Evolutionary conservation across 2,329 filamentous ascomycete genomes (phyloP), one percentile per base, ranked within the genome.

Genomic region (Davidsoniella neocaledoniae): DNA sequence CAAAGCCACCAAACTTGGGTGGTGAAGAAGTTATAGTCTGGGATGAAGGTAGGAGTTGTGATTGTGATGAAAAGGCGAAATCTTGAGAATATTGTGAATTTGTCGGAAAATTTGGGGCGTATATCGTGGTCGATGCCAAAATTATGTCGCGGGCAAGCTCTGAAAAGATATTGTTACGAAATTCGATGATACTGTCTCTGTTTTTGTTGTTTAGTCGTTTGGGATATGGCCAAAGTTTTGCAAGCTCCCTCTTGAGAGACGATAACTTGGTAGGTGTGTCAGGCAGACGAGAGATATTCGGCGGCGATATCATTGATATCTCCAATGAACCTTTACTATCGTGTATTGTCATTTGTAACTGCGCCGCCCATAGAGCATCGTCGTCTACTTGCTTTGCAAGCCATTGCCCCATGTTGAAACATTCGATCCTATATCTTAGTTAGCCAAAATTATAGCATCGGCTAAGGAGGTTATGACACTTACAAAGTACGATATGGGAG

Each of bases 401-500:
- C 29, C 29, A 33, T 33, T 33, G 29, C 12, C 29, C 12, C 29
- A 33, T 41, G 17, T 37, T 17, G 38, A 33, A 16, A 16, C 36
- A 50, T 36, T 50, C 48, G 10, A 50, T 46, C 29, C 48, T 50
- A 25, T 41, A 19, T 14, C 38, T 17, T 12, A 33, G 41, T 45
- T 39, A 45, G 33, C 29, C 29, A 33, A 33, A 16, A 25, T 46
- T 8, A 16, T 6, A 17, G 19, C 2, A 33, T 2, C 9, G 8
- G 3, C 5, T 42, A 17, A 10, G 5, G 14, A 39, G 43, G 14
- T 23, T 9, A 8, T 16, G 19, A 38, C 17, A 52, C 50, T 38
- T 52, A 52, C 50, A 52, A 26, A 19, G 50, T 52, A 19, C 16
- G 39, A 33, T 48, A 48, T 12, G 50, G 44, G 8, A 52, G 26